These are phyloP conservation scores for Stereocaulon alpinum DNA, from an alignment of 495 filamentous ascomycete genomes.

Conservation along the genomic window DNA sequence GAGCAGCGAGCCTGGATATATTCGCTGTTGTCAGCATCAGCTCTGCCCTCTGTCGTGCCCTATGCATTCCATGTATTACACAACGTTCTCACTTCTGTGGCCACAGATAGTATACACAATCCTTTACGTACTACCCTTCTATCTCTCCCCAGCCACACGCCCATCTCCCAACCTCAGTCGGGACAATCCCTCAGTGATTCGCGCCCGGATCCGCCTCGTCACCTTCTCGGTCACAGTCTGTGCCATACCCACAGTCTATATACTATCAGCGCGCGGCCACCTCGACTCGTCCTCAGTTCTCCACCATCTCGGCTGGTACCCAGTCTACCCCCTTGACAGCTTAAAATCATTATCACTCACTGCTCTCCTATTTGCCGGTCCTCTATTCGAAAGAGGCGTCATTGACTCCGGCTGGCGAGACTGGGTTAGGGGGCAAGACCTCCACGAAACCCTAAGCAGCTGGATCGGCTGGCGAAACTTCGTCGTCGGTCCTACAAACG, in stretches of 20 bases:
- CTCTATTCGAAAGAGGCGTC: conserved; percentile 65
- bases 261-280: conserved; percentile 41
- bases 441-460: conserved; percentile 41
- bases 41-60: neutral
- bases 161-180: conserved; percentile 73
- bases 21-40: no score
- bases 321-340: conserved; percentile 53
- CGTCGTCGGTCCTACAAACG: conserved; percentile 71
- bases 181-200: conserved; percentile 84
- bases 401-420: conserved; percentile 60
- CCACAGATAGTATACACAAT: conserved; percentile 62
- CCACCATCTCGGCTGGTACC: conserved; percentile 65
- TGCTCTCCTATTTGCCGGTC: conserved; percentile 70
- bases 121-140: conserved; percentile 86
- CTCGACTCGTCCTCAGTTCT: conserved; percentile 42
- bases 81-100: neutral
- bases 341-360: conserved; percentile 52
- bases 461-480: conserved; percentile 59
- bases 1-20: no score
- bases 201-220: conserved; percentile 68
- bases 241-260: conserved; percentile 47
- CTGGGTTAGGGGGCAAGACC: conserved; percentile 41
- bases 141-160: conserved; percentile 66
- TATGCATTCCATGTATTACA: neutral
- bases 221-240: conserved; percentile 55